Percentiles rank a stretch among this genome's conserved stretches.
phyloP scores from a whole-genome alignment of 2,329 filamentous ascomycete species.

The Neonectria hederae region DNA sequence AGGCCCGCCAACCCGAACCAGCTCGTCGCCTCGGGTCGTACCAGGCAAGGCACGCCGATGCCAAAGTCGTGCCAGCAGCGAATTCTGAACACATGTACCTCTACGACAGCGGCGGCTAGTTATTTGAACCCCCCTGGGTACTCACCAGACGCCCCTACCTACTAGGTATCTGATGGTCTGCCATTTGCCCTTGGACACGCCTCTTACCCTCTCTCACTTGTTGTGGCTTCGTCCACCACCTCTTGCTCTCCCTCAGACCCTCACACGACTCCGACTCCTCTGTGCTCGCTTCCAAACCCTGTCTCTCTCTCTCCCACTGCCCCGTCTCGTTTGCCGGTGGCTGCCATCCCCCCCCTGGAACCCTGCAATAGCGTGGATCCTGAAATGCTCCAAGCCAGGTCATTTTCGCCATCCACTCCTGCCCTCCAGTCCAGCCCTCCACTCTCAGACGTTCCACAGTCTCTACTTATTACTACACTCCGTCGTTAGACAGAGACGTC shows the following conservation, averaged over 20 bases:
- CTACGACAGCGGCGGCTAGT: constrained; percentile 12
- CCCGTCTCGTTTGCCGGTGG: constrained; percentile 36
- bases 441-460: not conserved
- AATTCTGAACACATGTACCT: constrained; percentile 31
- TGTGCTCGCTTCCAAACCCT: constrained; percentile 36
- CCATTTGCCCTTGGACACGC: constrained; percentile 30
- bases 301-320: constrained; percentile 27
- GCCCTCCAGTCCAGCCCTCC: not conserved
- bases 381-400: constrained; percentile 31
- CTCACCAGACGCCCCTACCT: constrained; percentile 28
- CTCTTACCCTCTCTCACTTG: too few relatives aligned
- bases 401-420: constrained; percentile 6
- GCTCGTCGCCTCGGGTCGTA: constrained; percentile 17
- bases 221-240: too few relatives aligned
- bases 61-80: constrained; percentile 16
- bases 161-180: constrained; percentile 37
- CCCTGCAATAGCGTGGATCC: constrained; percentile 34
- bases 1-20: constrained; percentile 1
- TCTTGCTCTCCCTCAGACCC: constrained; percentile 29
- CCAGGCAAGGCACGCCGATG: constrained; percentile 13
- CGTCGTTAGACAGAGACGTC: not conserved
- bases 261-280: constrained; percentile 29
- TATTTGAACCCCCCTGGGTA: constrained; percentile 25
- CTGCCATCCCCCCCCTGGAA: constrained; percentile 38
- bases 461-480: not conserved